A percentile compares a stretch with the other conserved stretches of the same genome.
These are phyloP conservation scores for Alternaria panax DNA, from an alignment of 2,329 filamentous ascomycete genomes.

Conservation along the genomic window DNA sequence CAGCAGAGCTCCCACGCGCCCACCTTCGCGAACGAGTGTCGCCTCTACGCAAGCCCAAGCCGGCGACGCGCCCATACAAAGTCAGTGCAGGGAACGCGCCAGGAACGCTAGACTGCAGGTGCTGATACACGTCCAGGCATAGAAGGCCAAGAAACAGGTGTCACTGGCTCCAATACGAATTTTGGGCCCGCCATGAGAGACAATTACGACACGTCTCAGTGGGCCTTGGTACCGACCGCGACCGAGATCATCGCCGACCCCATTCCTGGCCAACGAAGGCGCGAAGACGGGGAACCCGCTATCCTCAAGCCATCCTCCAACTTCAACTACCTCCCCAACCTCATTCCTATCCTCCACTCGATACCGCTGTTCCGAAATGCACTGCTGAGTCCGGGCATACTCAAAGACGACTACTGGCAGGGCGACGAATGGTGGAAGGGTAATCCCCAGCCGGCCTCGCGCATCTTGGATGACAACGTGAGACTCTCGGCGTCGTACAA, in stretches of 20 bases:
- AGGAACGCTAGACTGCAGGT: background rate
- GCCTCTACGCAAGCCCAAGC: constrained; percentile 39
- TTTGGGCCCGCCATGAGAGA: constrained; percentile 65
- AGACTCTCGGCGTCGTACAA: constrained; percentile 38
- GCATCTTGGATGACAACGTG: constrained; percentile 56
- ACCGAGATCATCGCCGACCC: constrained; percentile 62
- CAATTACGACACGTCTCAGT: constrained; percentile 61
- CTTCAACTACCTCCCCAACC: constrained; percentile 62
- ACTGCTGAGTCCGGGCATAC: constrained; percentile 58
- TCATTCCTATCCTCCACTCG: constrained; percentile 68
- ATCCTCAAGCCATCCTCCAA: constrained; percentile 65
- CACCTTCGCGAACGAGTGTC: constrained; percentile 45
- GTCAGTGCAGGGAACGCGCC: constrained; percentile 28
- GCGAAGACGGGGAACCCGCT: constrained; percentile 59
- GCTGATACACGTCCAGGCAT: constrained; percentile 40
- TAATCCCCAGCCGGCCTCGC: constrained; percentile 57
- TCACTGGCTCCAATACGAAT: constrained; percentile 53
- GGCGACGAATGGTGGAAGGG: constrained; percentile 70
- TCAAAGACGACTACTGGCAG: constrained; percentile 61
- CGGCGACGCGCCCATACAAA: constrained; percentile 44
- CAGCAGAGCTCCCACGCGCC: constrained; percentile 47
- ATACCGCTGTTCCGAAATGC: constrained; percentile 67
- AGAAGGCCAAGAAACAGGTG: constrained; percentile 62
- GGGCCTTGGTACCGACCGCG: constrained; percentile 63
- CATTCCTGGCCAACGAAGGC: constrained; percentile 56